Evolutionary conservation across 164 flowering plant species (phyloP), one percentile per base, ranked within the genome.

Genomic region (Umbellularia californica): DNA sequence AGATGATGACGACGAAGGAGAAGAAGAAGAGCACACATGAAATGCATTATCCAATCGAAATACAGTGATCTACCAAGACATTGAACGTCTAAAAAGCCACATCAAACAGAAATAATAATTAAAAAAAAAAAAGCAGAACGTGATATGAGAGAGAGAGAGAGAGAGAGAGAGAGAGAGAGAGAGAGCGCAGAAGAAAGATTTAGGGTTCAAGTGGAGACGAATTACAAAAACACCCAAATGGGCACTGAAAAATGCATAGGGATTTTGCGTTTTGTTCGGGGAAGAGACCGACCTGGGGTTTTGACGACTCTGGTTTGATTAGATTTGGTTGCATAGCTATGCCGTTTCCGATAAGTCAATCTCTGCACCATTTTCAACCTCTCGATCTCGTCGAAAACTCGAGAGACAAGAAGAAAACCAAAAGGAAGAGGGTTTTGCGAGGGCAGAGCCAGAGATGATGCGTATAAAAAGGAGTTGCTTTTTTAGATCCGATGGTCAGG

Each of bases 281-380:
- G 47, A 41, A 20, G 22, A 25, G 27, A 2, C 9, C 33, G 4
- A 82, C 86, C 86, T 27, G 88, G 88, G 66, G 86, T 83, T 74
- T 85, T 85, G 76, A 83, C 86, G 72, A 85, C 81, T 68, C 88
- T 50, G 27, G 71, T 82, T 73, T 85, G 88, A 81, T 85, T 83
- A 66, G 88, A 83, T 58, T 83, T 85, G 63, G 88, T 85, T 74
- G 88, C 86, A 73, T 85, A 85, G 79, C 88, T 85, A 33, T 85
- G 88, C 68, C 88, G 80, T 63, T 74, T 78, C 55, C 88, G 74
- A 70, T 85, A 85, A 0, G 86, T 83, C 12, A 85, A 76, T 50
- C 88, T 27, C 73, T 85, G 88, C 75, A 85, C 88, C 88, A 85
- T 84, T 35, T 75, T 82, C 68, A 28, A 69, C 58, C 41, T 58